Evolutionary conservation across 352 stramenopile genomes (phyloP).

Genomic region (Phytophthora boehmeriae): DNA sequence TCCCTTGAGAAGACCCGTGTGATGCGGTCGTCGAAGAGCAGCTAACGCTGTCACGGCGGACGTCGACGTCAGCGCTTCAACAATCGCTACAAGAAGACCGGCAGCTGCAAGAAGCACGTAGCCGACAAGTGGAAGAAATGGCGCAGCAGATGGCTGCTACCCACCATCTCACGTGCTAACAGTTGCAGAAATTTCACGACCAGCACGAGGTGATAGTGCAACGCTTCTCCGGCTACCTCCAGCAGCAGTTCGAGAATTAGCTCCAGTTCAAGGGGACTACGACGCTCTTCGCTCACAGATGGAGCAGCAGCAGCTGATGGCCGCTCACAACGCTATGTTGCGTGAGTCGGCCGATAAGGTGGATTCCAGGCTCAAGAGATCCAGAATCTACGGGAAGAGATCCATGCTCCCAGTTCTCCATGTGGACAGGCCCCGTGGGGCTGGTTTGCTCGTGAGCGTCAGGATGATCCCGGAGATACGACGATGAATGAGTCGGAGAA

Average conservation of each 20-base stretch:
- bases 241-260: not conserved
- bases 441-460: not conserved
- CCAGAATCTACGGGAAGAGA: not conserved
- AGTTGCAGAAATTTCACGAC: slow-evolving; percentile 2
- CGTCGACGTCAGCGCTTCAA: not conserved
- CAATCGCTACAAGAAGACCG: not conserved
- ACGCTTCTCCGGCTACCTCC: not conserved
- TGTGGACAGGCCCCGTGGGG: not conserved
- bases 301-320: not conserved
- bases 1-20: not conserved
- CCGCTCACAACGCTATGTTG: not conserved
- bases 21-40: not conserved
- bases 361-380: not conserved
- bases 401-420: not conserved
- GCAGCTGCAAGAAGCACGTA: not conserved
- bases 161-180: slow-evolving; percentile 1
- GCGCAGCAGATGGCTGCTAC: not conserved
- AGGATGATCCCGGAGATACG: not conserved
- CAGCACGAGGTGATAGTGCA: not conserved
- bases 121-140: not conserved
- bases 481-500: not conserved
- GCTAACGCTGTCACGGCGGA: not conserved
- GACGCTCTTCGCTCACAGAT: not conserved
- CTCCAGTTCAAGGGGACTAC: not conserved
- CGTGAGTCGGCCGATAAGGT: not conserved